These are phyloP conservation scores for Blastocystis sp. DNA, from an alignment of 352 stramenopile genomes.

Conservation along the genomic window DNA sequence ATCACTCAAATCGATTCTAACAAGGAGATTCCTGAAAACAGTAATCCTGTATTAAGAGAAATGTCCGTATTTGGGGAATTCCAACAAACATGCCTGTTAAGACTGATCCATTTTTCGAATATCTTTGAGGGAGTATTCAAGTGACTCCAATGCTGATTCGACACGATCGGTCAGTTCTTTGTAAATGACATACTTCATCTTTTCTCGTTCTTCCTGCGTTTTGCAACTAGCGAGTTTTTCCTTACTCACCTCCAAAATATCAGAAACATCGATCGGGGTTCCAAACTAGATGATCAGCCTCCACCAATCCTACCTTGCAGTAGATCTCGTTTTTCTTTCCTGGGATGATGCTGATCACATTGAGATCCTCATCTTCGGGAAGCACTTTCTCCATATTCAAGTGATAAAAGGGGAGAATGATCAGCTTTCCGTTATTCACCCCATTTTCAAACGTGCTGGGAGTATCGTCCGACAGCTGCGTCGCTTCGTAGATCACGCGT, in stretches of 20 bases:
- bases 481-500: constrained; percentile 6
- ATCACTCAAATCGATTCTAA: too few relatives aligned
- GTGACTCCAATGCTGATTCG: not conserved
- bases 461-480: not conserved
- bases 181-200: constrained; percentile 55
- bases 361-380: constrained; percentile 14
- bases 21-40: too few relatives aligned
- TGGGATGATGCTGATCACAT: constrained; percentile 8
- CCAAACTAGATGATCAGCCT: not conserved
- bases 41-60: too few relatives aligned
- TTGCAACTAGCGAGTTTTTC: constrained; percentile 19
- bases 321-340: constrained; percentile 42
- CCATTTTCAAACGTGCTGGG: not conserved
- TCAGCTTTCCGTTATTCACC: constrained; percentile 47
- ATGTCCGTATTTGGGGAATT: not conserved
- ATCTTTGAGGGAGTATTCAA: constrained; percentile 28
- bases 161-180: constrained; percentile 34
- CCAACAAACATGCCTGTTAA: not conserved
- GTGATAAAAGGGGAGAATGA: constrained; percentile 27
- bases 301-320: not conserved
- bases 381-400: constrained; percentile 52
- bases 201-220: constrained; percentile 14
- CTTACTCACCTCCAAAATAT: constrained; percentile 20
- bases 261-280: constrained; percentile 43
- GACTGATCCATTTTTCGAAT: constrained; percentile 12